Base-by-base conservation (phyloP, 176 grass and related monocot species). In the Urochloa ruziziensis region DNA sequence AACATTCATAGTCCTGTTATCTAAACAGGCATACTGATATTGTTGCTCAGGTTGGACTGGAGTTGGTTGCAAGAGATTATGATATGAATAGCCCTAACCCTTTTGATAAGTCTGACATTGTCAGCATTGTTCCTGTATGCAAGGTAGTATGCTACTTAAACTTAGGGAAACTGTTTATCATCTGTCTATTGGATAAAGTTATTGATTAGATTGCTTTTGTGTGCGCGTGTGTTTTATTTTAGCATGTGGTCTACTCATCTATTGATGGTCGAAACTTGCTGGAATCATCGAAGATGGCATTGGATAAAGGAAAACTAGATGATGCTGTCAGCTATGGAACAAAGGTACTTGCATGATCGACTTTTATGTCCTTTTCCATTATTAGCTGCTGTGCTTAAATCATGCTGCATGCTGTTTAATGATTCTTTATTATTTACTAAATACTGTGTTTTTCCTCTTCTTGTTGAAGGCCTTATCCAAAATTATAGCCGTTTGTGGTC, bases 231-330 rank as follows among this genome's bases (percentile, higher is more conserved):
- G 18, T 61, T 86, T 42, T 80, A 36, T 68, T 89, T 63, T 84
- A 99, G 97, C 93, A 99, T 90, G 88, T 96, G 44, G 77, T 89
- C 72, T 94, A 89, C 82, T 92, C 89, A 61, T 94, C 97, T 60
- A 91, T 90, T 46, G 97, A 99, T 89, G 91, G 93, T 60, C 83
- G 91, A 46, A 99, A 99, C 78, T 95, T 99, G 83, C 82, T 99
- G 66, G 97, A 99, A 82, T 95, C 91, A 79, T 99, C 97, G 29
- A 99, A 99, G 80, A 90, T 89, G 58, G 97, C 97, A 71, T 87
- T 99, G 87, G 97, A 99, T 80, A 99, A 99, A 94, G 97, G 97
- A 89, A 96, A 99, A 49, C 82, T 99, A 75, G 97, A 99, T 61
- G 93, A 96, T 85, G 97, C 93, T 75, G 89, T 99, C 61, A 94